These are phyloP conservation scores for Neonectria faginata DNA, from an alignment of 2,329 filamentous ascomycete genomes.

Conservation along the genomic window DNA sequence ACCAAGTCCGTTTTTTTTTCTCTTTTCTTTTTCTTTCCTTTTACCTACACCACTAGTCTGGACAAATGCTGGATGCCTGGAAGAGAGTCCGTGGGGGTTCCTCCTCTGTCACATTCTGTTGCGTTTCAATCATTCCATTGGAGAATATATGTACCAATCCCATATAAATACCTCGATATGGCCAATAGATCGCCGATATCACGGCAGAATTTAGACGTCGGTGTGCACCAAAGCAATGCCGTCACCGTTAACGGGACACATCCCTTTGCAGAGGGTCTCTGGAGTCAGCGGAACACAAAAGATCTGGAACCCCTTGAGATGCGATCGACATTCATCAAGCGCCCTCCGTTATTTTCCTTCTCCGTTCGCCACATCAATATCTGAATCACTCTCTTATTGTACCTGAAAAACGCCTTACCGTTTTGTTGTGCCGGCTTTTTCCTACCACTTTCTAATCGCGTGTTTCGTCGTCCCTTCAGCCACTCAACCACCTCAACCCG, in stretches of 20 bases:
- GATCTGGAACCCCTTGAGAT: conserved; percentile 34
- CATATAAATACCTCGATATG: conserved; percentile 20
- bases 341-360: conserved; percentile 33
- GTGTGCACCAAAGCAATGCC: conserved; percentile 42
- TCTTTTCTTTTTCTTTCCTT: conserved; percentile 16
- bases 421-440: conserved; percentile 2
- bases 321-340: conserved; percentile 34
- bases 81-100: conserved; percentile 20
- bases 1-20: conserved; percentile 21
- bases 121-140: conserved; percentile 25
- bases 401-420: conserved; percentile 1
- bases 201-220: conserved; percentile 35
- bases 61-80: conserved; percentile 28
- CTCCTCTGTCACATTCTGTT: not conserved
- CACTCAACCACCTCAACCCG: not conserved
- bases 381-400: conserved; percentile 24
- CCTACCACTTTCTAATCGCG: conserved; percentile 19
- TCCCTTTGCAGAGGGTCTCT: conserved; percentile 27
- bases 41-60: conserved; percentile 25
- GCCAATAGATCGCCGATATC: conserved; percentile 7
- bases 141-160: conserved; percentile 28
- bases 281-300: conserved; percentile 38
- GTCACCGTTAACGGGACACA: conserved; percentile 28
- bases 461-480: conserved; percentile 2
- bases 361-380: conserved; percentile 28